Evolutionary conservation across 2,329 filamentous ascomycete species (phyloP).

Genomic region (Colletotrichum sp.): DNA sequence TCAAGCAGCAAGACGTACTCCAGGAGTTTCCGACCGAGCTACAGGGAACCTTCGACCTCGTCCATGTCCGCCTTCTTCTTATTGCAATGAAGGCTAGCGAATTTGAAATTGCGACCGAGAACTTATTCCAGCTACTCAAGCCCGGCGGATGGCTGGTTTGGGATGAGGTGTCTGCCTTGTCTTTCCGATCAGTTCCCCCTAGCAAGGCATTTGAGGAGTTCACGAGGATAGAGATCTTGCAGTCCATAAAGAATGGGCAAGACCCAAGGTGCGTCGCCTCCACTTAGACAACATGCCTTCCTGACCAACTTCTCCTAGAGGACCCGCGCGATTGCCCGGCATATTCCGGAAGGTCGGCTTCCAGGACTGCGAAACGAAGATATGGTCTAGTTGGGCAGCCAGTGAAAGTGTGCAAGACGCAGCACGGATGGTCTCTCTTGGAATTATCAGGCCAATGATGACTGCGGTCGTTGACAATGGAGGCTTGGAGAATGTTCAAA

Average conservation of each 20-base stretch:
- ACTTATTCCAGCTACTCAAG: not conserved
- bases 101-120: not conserved
- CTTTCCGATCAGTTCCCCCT: not conserved
- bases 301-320: not conserved
- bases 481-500: not conserved
- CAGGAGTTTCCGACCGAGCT: not conserved
- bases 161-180: not conserved
- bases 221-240: not conserved
- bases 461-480: not conserved
- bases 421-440: not conserved
- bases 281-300: accelerated
- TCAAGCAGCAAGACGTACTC: not conserved
- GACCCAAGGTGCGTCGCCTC: not conserved
- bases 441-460: not conserved
- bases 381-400: not conserved
- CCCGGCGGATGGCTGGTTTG: not conserved
- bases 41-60: not conserved
- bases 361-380: not conserved
- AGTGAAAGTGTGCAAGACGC: not conserved
- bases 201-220: not conserved
- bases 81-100: not conserved
- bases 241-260: not conserved
- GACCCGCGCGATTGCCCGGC: not conserved
- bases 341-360: not conserved
- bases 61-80: not conserved